Conservation (phyloP, 2,329 filamentous ascomycete species). For the Arthrinium phaeospermum region DNA sequence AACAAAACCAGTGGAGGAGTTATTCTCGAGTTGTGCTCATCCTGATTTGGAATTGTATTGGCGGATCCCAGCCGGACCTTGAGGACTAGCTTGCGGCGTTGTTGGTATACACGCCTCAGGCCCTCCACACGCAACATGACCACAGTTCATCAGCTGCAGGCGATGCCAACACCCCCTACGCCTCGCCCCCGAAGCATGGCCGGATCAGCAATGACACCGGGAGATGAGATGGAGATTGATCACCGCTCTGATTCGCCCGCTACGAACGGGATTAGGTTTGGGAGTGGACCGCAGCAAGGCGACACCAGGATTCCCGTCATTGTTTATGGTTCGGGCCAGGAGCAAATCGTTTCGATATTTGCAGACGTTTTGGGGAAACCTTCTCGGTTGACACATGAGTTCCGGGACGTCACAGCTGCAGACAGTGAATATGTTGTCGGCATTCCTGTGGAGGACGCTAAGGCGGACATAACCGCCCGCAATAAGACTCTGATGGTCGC, state of each 20-base stretch:
- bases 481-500: conserved; percentile 65
- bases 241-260: conserved; percentile 28
- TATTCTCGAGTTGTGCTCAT: not conserved
- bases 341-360: conserved; percentile 75
- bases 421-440: conserved; percentile 73
- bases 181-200: conserved; percentile 42
- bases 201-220: conserved; percentile 30
- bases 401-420: conserved; percentile 58
- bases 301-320: conserved; percentile 68
- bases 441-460: conserved; percentile 62
- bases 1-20: not conserved
- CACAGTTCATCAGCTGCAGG: conserved; percentile 53
- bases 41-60: not conserved
- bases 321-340: conserved; percentile 73
- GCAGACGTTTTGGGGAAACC: conserved; percentile 81
- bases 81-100: not conserved
- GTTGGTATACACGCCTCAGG: not conserved
- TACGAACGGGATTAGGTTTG: conserved; percentile 47
- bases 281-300: conserved; percentile 54
- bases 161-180: conserved; percentile 54
- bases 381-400: conserved; percentile 62
- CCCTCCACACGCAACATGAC: conserved; percentile 37
- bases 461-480: conserved; percentile 61
- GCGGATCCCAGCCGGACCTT: not conserved
- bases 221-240: conserved; percentile 35